A percentile compares a stretch with the other conserved stretches of the same genome.
Evolutionary conservation across 495 filamentous ascomycete species (phyloP).

Genomic region (Daldinia bambusicola): DNA sequence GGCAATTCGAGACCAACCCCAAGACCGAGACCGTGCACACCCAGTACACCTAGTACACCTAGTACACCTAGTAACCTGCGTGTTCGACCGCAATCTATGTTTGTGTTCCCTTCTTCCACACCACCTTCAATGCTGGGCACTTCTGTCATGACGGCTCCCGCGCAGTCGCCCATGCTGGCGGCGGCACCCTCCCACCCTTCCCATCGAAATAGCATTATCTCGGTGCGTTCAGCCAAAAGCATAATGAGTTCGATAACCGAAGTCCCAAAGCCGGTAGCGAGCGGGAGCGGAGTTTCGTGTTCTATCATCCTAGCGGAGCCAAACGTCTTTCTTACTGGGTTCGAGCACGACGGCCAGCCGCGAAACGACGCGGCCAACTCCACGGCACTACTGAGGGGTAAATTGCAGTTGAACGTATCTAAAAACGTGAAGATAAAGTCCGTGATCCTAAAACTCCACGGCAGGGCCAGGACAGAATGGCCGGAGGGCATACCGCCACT

Average conservation of each 20-base stretch:
- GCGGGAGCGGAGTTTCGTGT: slow-evolving; percentile 76
- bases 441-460: slow-evolving; percentile 86
- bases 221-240: slow-evolving; percentile 57
- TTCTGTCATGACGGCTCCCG: slow-evolving; percentile 43
- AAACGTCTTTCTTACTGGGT: slow-evolving; percentile 87
- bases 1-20: slow-evolving; percentile 11
- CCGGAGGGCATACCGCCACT: slow-evolving; percentile 95
- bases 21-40: slow-evolving; percentile 28
- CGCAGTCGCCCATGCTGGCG: slow-evolving; percentile 38
- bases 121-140: slow-evolving; percentile 40
- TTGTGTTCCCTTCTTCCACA: slow-evolving; percentile 40
- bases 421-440: slow-evolving; percentile 96
- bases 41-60: no score
- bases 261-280: slow-evolving; percentile 74
- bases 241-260: slow-evolving; percentile 57
- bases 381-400: slow-evolving; percentile 87
- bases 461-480: slow-evolving; percentile 92
- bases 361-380: slow-evolving; percentile 64
- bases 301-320: slow-evolving; percentile 87
- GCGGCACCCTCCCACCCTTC: slow-evolving; percentile 36
- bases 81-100: slow-evolving; percentile 40
- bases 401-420: slow-evolving; percentile 80
- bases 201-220: slow-evolving; percentile 57
- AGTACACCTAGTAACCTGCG: slow-evolving; percentile 5
- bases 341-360: slow-evolving; percentile 79